Evolutionary conservation across 1,139 yeast genomes (phyloP), one percentile per base, ranked within the genome.

Genomic region (Pichia sp.): DNA sequence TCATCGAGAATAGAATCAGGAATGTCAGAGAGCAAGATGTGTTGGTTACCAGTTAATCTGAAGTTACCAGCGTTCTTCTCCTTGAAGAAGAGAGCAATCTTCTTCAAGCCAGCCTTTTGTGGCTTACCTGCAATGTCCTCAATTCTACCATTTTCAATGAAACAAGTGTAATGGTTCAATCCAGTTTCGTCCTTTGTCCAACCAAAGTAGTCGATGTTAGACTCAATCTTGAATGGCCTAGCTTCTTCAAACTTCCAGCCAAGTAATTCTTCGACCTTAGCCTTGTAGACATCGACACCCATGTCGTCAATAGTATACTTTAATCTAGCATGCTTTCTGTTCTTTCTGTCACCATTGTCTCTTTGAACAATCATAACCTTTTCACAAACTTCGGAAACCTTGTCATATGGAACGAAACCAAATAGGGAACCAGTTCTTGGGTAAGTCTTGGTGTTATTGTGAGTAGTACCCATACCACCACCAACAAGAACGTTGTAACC

Each of bases 381-480:
- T 61, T 91, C 96, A 60, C 95, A 85, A 15, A 78, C 96, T 43
- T 73, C 64, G 42, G 77, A 77, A 37, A 85, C 70, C 58, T 86
- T 73, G 36, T 80, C 88, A 44, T 68, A 69, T 8, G 76, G 49
- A 35, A 80, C 76, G 55, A 64, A 91, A 24, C 97, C 98, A 49
- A 88, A 72, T 63, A 78, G 64, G 17, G 94, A 79, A 44, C 95
- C 97, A 13, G 94, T 75, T 66, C 97, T 76, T 51, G 98, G 98
- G 55, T 91, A 91, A 0, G 98, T 91, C 71, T 88, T 91, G 57
- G 82, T 82, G 67, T 91, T 91, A 69, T 88, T 88, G 62, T 91
- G 98, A 23, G 97, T 91, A 27, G 94, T 74, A 53, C 97, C 98
- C 97, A 91, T 88, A 70, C 97, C 98, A 66, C 97, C 98, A 60